Base-by-base conservation (phyloP, 2,329 filamentous ascomycete species). In the Epichloe elymi region DNA sequence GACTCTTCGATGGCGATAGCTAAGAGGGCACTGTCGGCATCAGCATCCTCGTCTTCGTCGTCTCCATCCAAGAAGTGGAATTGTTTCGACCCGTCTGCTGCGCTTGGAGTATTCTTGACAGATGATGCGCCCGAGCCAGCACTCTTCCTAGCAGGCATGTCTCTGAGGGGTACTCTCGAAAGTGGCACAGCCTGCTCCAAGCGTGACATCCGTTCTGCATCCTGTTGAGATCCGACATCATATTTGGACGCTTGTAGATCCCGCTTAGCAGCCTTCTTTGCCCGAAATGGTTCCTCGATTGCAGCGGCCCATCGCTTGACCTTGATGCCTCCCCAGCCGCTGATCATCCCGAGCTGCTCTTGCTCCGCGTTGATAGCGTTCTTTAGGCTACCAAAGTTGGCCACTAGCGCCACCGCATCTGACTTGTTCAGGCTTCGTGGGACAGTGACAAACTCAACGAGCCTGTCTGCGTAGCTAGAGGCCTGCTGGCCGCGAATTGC, bases 281-380 rank as follows among this genome's bases (percentile, higher is more conserved):
- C 80, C 52, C 88, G 73, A 60, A 97, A 96, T 0, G 88, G 88
- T 67, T 95, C 89, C 53, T 88, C 79, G 1, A 96, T 85, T 10
- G 86, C 85, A 51, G 74, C 78, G 58, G 78, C 84, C 91, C 91
- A 97, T 52, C 82, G 79, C 66, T 86, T 85, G 20, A 96, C 88
- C 68, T 98, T 98, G 70, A 88, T 89, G 67, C 94, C 88, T 36
- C 93, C 93, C 90, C 90, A 98, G 1, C 93, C 93, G 33, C 83
- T 79, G n/a, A 98, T 81, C 55, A 87, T 72, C 14, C 82, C 80
- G 37, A 98, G 77, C 66, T 95, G 86, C 63, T 97, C 93, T 0
- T 87, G 80, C 43, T 85, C 79, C 2, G 89, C 91, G 65, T 96
- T 96, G 53, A 97, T 75, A 0, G 91, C 91, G 38, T 85, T 86